Evolutionary conservation across 2,329 filamentous ascomycete genomes (phyloP).

Genomic region (Fusarium tjaetaba): DNA sequence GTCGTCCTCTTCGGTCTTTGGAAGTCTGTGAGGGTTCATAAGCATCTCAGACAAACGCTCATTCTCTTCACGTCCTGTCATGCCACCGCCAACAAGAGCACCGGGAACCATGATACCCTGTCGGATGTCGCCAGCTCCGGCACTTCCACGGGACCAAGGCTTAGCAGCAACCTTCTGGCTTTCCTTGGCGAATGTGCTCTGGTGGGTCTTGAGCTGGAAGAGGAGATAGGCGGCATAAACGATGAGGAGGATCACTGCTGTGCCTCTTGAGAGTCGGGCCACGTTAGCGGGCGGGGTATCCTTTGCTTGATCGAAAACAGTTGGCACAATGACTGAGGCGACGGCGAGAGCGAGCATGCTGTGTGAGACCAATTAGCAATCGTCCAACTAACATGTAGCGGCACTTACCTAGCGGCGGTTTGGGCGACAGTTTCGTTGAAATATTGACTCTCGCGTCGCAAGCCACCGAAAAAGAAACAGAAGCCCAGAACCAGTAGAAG

Average conservation of each 20-base stretch:
- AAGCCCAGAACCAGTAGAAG: slow-evolving; percentile 88
- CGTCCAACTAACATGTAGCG: neutral
- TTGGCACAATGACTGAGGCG: slow-evolving; percentile 86
- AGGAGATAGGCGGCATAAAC: slow-evolving; percentile 86
- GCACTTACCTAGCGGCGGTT: slow-evolving; percentile 73
- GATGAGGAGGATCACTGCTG: slow-evolving; percentile 81
- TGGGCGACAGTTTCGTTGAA: slow-evolving; percentile 95
- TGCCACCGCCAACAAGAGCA: slow-evolving; percentile 50
- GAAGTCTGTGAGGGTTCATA: slow-evolving; percentile 50
- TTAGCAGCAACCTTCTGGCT: slow-evolving; percentile 78
- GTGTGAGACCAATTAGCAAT: neutral
- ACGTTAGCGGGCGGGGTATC: slow-evolving; percentile 59
- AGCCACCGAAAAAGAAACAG: slow-evolving; percentile 89
- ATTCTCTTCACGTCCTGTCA: slow-evolving; percentile 50
- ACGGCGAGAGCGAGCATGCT: slow-evolving; percentile 78
- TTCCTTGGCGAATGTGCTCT: slow-evolving; percentile 79
- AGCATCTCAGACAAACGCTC: slow-evolving; percentile 58
- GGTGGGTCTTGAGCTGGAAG: slow-evolving; percentile 92
- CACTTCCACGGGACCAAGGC: slow-evolving; percentile 52
- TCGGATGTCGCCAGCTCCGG: slow-evolving; percentile 50
- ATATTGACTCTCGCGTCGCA: slow-evolving; percentile 81
- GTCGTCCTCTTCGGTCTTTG: slow-evolving; percentile 63
- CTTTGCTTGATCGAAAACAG: slow-evolving; percentile 75
- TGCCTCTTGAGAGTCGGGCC: slow-evolving; percentile 74
- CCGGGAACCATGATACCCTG: slow-evolving; percentile 54